These are phyloP conservation scores for Penicillium sclerotigenum DNA, from an alignment of 2,329 filamentous ascomycete genomes.

Conservation along the genomic window DNA sequence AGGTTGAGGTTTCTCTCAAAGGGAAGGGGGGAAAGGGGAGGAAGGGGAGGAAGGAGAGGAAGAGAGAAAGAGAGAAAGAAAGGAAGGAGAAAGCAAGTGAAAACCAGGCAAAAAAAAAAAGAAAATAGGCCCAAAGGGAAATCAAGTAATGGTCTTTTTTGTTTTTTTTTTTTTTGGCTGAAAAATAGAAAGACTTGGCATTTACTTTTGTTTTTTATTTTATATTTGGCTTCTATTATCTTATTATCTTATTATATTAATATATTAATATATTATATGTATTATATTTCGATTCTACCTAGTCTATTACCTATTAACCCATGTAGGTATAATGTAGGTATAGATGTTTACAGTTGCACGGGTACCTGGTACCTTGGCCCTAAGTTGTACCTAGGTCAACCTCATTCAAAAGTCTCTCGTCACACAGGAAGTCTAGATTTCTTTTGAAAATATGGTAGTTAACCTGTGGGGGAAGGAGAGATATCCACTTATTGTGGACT, in stretches of 20 bases:
- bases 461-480: neutral
- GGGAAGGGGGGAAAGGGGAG: constrained; percentile 12
- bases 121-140: neutral
- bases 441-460: constrained; percentile 9
- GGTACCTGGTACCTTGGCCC: constrained; percentile 21
- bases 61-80: constrained; percentile 9
- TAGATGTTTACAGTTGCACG: constrained; percentile 5
- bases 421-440: constrained; percentile 7
- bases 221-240: neutral
- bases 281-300: neutral
- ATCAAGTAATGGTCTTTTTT: constrained; percentile 2
- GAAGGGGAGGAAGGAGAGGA: constrained; percentile 9
- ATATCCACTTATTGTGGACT: neutral
- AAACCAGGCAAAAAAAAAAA: neutral
- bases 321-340: no score
- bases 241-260: neutral
- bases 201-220: neutral
- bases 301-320: no score
- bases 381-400: no score
- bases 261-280: neutral
- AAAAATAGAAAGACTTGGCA: constrained; percentile 16
- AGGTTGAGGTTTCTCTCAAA: neutral
- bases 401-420: neutral
- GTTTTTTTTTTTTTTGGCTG: constrained; percentile 1
- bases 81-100: constrained; percentile 9